Evolutionary conservation across 2,329 filamentous ascomycete genomes (phyloP), one percentile per base, ranked within the genome.

Genomic region (Ophiostoma ulmi): DNA sequence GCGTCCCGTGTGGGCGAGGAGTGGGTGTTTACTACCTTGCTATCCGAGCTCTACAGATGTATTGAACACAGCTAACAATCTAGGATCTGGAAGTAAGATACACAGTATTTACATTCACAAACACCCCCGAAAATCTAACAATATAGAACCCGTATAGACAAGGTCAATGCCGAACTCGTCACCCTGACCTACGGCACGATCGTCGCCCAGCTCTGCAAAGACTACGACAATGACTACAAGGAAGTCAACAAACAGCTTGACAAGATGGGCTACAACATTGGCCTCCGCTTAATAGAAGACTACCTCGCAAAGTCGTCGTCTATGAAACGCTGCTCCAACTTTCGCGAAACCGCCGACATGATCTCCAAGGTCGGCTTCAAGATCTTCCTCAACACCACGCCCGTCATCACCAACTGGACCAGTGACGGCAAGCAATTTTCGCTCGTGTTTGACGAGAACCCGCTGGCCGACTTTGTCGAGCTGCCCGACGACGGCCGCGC

Each of bases 221-320:
- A 99, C 83, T 97, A 94, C 79, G 93, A 97, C 76, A 90, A 88
- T 76, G 93, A 98, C 81, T 99, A 99, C 79, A 84, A 88, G 69
- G 93, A 98, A 79, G 94, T 99, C 78, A 99, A 99, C 83, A 93
- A 94, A 80, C 95, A 99, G 80, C 86, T 99, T 64, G 95, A 99
- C 79, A 96, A 94, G 82, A 99, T 99, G 95, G 95, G 95, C 70
- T 97, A 98, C 83, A 98, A 98, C 77, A 99, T 99, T 74, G 95
- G 95, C 38, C 85, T 98, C 77, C 91, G 95, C 52, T 82, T 99
- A 75, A 97, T 99, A 75, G 95, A 99, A 77, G 95, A 99, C 81
- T 99, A 97, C 77, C 88, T 99, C 22, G 95, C 95, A 76, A 98
- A 97, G 80, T 95, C 93, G 5, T 94, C 93, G 76, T 93, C 91